Percentiles rank a stretch among this genome's conserved stretches.
Conservation (phyloP, 1,284 basidiomycete species). For the Puccinia brachypodii region DNA sequence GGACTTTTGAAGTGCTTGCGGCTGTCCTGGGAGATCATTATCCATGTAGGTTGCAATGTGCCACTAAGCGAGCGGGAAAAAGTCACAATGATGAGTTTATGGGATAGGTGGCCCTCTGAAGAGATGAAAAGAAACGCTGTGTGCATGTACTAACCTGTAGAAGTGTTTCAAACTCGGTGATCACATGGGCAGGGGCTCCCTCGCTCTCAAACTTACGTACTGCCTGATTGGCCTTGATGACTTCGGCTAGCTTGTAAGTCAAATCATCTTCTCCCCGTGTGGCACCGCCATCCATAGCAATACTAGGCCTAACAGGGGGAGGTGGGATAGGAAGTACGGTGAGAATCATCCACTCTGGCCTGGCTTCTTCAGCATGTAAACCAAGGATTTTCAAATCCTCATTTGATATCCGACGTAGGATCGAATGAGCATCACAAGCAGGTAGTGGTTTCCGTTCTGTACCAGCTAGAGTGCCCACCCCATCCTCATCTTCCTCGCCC, state of each 20-base stretch:
- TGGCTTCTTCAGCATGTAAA: constrained; percentile 89
- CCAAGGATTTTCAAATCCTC: constrained; percentile 88
- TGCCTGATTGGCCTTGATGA: constrained; percentile 91
- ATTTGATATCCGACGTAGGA: constrained; percentile 88
- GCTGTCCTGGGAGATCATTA: constrained; percentile 97
- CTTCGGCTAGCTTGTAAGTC: constrained; percentile 96
- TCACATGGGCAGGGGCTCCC: constrained; percentile 92
- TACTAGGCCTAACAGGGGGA: constrained; percentile 95
- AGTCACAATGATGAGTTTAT: background rate
- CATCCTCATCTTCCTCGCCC: constrained; percentile 75
- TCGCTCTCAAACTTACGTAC: constrained; percentile 92
- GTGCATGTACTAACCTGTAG: constrained; percentile 69
- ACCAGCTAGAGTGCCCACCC: constrained; percentile 61
- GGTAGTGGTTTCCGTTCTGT: constrained; percentile 86
- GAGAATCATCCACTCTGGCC: constrained; percentile 99
- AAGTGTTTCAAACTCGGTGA: constrained; percentile 93
- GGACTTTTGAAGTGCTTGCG: constrained; percentile 95
- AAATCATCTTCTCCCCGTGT: constrained; percentile 97
- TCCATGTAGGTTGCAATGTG: constrained; percentile 99
- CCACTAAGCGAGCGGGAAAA: constrained; percentile 69
- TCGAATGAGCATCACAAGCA: constrained; percentile 84
- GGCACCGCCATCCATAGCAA: constrained; percentile 90
- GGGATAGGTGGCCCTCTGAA: too few relatives aligned
- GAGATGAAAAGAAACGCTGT: background rate
- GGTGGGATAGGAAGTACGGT: constrained; percentile 97